These are phyloP conservation scores for Penicillium sp. DNA, from an alignment of 2,329 filamentous ascomycete genomes.

Conservation along the genomic window DNA sequence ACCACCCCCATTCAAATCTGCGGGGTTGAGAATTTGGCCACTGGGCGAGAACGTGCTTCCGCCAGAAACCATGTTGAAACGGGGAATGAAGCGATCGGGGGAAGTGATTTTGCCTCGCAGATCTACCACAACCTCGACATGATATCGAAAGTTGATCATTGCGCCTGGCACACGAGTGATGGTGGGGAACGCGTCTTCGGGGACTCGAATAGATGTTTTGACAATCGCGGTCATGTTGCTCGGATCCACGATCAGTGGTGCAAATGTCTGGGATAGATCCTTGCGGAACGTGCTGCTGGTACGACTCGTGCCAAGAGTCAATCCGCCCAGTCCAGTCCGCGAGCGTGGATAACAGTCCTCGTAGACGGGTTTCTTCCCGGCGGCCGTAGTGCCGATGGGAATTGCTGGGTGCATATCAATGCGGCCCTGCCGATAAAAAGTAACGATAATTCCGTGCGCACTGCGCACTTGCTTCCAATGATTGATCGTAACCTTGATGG, in stretches of 20 bases:
- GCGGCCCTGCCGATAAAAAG: slow-evolving; percentile 85
- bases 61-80: slow-evolving; percentile 57
- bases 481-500: slow-evolving; percentile 79
- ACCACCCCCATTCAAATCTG: slow-evolving; percentile 42
- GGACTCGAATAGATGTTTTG: slow-evolving; percentile 81
- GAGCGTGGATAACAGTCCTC: slow-evolving; percentile 89
- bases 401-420: slow-evolving; percentile 79
- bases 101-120: slow-evolving; percentile 82
- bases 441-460: slow-evolving; percentile 89
- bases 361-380: slow-evolving; percentile 72
- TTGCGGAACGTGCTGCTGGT: slow-evolving; percentile 95
- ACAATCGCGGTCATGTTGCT: slow-evolving; percentile 77
- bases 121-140: slow-evolving; percentile 90
- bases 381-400: slow-evolving; percentile 65
- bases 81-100: slow-evolving; percentile 70
- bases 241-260: slow-evolving; percentile 87
- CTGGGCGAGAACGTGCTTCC: slow-evolving; percentile 53
- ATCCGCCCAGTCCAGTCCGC: slow-evolving; percentile 80
- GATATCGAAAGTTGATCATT: slow-evolving; percentile 95
- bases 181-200: slow-evolving; percentile 89
- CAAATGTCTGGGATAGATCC: slow-evolving; percentile 86
- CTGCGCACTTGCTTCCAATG: slow-evolving; percentile 91
- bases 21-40: slow-evolving; percentile 42
- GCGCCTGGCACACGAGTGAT: slow-evolving; percentile 87
- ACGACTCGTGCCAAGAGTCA: slow-evolving; percentile 84